A percentile compares a stretch with the other conserved stretches of the same genome.
These are phyloP conservation scores for Aspergillus melleus DNA, from an alignment of 2,329 filamentous ascomycete species.

Conservation along the genomic window DNA sequence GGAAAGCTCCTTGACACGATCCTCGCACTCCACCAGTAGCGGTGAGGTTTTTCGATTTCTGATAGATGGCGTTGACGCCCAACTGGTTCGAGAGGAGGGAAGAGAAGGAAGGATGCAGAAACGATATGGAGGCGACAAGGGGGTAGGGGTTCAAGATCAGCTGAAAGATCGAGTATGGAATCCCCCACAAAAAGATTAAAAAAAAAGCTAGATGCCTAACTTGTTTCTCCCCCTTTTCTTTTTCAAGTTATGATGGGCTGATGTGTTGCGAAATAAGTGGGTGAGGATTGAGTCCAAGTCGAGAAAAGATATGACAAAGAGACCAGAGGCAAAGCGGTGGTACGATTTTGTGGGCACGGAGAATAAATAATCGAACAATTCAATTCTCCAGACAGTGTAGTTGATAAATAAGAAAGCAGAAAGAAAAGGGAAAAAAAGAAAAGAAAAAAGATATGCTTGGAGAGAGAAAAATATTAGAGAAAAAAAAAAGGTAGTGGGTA, in stretches of 20 bases:
- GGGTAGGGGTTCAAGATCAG: not conserved
- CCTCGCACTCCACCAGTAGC: slow-evolving; percentile 17
- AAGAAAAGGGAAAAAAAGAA: not conserved
- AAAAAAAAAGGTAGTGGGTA: not conserved
- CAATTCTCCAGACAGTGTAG: not conserved
- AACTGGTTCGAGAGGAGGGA: not conserved
- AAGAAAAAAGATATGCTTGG: not conserved
- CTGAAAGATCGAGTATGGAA: slow-evolving; percentile 1
- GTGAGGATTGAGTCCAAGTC: slow-evolving; percentile 4
- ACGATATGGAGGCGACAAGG: not conserved
- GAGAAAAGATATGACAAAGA: not conserved
- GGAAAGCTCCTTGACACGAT: slow-evolving; percentile 12
- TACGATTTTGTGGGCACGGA: not conserved
- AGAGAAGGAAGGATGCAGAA: not conserved
- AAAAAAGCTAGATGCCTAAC: slow-evolving; percentile 1
- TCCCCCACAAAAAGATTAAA: not conserved
- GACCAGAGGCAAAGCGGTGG: not conserved
- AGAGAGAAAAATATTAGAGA: slow-evolving; percentile 1
- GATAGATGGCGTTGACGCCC: slow-evolving; percentile 10
- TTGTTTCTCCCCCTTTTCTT: not conserved
- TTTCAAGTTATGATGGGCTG: not conserved
- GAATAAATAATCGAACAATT: not conserved
- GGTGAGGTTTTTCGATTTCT: slow-evolving; percentile 4
- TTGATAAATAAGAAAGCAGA: not conserved
- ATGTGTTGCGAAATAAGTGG: slow-evolving; percentile 9